phyloP scores from a whole-genome alignment of 2,329 filamentous ascomycete species.

The Blastomyces parvus region DNA sequence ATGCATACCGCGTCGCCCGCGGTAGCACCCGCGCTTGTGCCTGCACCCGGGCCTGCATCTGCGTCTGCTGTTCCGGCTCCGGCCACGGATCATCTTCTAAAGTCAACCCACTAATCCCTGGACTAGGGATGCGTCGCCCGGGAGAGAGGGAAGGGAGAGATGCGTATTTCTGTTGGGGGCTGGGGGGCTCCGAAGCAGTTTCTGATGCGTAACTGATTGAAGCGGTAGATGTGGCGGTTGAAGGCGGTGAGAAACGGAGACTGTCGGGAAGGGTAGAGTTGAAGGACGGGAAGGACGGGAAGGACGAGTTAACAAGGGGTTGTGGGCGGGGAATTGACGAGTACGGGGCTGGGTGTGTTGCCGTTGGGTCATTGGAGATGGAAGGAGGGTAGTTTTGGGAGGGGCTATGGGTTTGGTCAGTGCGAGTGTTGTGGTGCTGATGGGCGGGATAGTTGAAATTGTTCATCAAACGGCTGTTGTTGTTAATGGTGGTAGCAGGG shows the following conservation, averaged over 20 bases:
- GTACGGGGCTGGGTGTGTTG: conserved; percentile 10
- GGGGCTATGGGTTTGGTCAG: neutral
- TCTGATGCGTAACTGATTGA: conserved; percentile 16
- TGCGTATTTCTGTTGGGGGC: conserved; percentile 11
- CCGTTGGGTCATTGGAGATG: conserved; percentile 5
- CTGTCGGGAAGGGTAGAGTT: conserved; percentile 13
- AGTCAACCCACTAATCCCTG: conserved; percentile 13
- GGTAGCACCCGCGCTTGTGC: neutral
- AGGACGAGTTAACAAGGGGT: neutral
- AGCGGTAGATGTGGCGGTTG: conserved; percentile 12
- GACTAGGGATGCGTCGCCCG: conserved; percentile 9
- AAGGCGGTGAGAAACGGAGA: conserved; percentile 13
- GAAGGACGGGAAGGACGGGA: conserved; percentile 14
- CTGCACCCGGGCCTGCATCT: neutral
- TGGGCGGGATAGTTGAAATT: neutral
- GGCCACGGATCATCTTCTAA: conserved; percentile 6
- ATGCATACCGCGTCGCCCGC: conserved; percentile 3
- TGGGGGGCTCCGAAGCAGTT: conserved; percentile 14
- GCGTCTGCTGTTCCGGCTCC: neutral
- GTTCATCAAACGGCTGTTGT: neutral
- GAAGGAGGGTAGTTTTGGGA: neutral
- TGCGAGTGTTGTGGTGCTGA: neutral
- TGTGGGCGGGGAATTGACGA: conserved; percentile 10
- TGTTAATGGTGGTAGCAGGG: neutral
- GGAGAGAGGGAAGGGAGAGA: conserved; percentile 3